Conservation (phyloP, 495 filamentous ascomycete genomes). For the Xylaria venustula region DNA sequence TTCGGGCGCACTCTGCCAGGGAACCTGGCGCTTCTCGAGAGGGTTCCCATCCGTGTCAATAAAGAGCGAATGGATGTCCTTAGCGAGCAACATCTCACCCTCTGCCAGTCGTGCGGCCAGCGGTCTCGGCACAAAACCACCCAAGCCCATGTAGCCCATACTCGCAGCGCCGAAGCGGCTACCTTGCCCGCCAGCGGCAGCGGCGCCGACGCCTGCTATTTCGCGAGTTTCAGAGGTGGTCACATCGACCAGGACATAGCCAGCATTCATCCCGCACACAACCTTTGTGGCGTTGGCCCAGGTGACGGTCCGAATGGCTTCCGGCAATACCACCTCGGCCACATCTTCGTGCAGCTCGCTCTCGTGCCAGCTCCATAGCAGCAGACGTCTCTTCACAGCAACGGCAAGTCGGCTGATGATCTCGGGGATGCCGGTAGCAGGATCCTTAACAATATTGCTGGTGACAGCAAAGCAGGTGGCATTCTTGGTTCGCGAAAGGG, state of each 20-base stretch:
- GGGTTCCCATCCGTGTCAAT: conserved; percentile 80
- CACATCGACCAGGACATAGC: conserved; percentile 88
- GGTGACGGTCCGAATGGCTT: conserved; percentile 76
- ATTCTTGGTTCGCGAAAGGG: conserved; percentile 70
- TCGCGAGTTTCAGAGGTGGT: conserved; percentile 66
- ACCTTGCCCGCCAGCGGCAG: conserved; percentile 62
- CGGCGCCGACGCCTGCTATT: conserved; percentile 74
- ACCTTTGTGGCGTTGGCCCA: conserved; percentile 86
- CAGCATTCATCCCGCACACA: conserved; percentile 82
- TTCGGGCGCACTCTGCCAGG: conserved; percentile 86
- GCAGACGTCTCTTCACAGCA: conserved; percentile 82
- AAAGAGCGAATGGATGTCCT: conserved; percentile 94
- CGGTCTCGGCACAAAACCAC: conserved; percentile 85
- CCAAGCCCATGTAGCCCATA: conserved; percentile 95
- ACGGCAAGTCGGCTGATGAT: conserved; percentile 90
- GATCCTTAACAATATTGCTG: conserved; percentile 89
- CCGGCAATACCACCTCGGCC: conserved; percentile 73
- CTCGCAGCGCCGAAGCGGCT: conserved; percentile 59
- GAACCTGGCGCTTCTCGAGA: conserved; percentile 80
- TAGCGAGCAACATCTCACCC: conserved; percentile 83
- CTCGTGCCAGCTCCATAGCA: conserved; percentile 95
- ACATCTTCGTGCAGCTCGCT: conserved; percentile 77
- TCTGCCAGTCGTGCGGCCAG: conserved; percentile 78
- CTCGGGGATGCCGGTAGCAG: conserved; percentile 77
- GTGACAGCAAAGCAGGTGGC: conserved; percentile 90